Percentiles rank a stretch among this genome's conserved stretches.
phyloP scores from a whole-genome alignment of 768 basidiomycete genomes.

The Xerocomellus amylosporus region DNA sequence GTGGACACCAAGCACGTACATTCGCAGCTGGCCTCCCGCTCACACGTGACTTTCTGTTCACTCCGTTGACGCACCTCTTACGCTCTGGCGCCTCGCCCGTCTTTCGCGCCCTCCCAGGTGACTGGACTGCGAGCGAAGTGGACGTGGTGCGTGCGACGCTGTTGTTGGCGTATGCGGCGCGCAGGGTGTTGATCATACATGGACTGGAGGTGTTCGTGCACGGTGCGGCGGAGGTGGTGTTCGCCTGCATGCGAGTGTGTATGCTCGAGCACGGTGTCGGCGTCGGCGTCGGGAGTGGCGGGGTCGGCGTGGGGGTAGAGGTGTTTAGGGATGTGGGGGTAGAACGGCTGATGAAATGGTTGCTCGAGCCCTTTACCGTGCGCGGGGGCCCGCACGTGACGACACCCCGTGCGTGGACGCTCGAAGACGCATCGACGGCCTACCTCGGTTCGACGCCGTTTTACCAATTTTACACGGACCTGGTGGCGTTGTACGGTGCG shows the following conservation, averaged over 20 bases:
- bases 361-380: slow-evolving; percentile 57
- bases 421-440: slow-evolving; percentile 54
- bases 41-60: slow-evolving; percentile 62
- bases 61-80: slow-evolving; percentile 74
- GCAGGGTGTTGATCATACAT: slow-evolving; percentile 44
- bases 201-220: slow-evolving; percentile 37
- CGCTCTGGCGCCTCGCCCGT: slow-evolving; percentile 72
- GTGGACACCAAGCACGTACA: neutral
- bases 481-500: slow-evolving; percentile 85
- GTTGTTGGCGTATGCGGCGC: slow-evolving; percentile 51
- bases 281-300: slow-evolving; percentile 16
- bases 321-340: slow-evolving; percentile 80
- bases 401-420: slow-evolving; percentile 17
- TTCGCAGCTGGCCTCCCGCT: slow-evolving; percentile 43
- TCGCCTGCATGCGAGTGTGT: slow-evolving; percentile 89
- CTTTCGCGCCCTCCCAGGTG: slow-evolving; percentile 60
- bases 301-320: slow-evolving; percentile 46
- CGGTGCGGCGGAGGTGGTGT: slow-evolving; percentile 41
- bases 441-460: slow-evolving; percentile 76
- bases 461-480: slow-evolving; percentile 92
- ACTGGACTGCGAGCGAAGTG: slow-evolving; percentile 78
- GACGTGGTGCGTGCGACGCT: slow-evolving; percentile 73
- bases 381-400: neutral
- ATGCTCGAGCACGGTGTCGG: slow-evolving; percentile 84
- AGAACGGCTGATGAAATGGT: slow-evolving; percentile 50